A percentile compares a stretch with the other conserved stretches of the same genome.
Conservation (phyloP, 2,329 filamentous ascomycete species). For the Aspergillus nomiae region DNA sequence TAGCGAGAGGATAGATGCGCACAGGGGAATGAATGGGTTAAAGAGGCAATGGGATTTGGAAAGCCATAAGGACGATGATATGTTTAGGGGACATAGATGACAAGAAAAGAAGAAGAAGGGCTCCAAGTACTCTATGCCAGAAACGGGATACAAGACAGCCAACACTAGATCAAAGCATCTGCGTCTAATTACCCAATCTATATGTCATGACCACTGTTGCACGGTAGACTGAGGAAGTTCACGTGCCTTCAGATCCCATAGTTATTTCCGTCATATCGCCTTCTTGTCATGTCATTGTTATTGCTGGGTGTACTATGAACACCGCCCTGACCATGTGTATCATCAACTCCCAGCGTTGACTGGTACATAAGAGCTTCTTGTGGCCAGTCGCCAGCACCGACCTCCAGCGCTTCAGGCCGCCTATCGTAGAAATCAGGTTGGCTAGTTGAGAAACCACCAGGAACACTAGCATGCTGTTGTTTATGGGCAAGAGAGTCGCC, state of each 20-base stretch:
- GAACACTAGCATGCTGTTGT: slow-evolving; percentile 26
- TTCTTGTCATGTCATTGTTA: slow-evolving; percentile 12
- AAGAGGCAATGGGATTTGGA: neutral
- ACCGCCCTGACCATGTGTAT: slow-evolving; percentile 18
- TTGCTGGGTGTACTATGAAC: neutral
- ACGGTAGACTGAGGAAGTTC: neutral
- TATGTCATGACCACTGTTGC: neutral
- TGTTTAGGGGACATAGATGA: neutral
- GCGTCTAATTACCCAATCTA: neutral
- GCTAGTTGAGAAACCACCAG: slow-evolving; percentile 15
- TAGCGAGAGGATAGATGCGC: neutral
- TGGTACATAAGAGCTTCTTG: slow-evolving; percentile 46
- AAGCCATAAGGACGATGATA: neutral
- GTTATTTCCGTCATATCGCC: slow-evolving; percentile 32
- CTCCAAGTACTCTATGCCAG: neutral
- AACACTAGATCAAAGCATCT: neutral
- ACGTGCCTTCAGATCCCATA: slow-evolving; percentile 14
- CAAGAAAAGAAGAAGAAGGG: neutral
- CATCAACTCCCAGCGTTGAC: slow-evolving; percentile 26
- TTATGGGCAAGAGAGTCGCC: slow-evolving; percentile 22
- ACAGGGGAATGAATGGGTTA: neutral
- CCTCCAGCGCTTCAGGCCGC: slow-evolving; percentile 24
- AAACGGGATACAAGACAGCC: neutral
- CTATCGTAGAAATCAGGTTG: slow-evolving; percentile 18
- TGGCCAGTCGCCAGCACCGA: slow-evolving; percentile 40